phyloP scores from a whole-genome alignment of 805 yeast genomes.

The Dipodascus geniculatus region DNA sequence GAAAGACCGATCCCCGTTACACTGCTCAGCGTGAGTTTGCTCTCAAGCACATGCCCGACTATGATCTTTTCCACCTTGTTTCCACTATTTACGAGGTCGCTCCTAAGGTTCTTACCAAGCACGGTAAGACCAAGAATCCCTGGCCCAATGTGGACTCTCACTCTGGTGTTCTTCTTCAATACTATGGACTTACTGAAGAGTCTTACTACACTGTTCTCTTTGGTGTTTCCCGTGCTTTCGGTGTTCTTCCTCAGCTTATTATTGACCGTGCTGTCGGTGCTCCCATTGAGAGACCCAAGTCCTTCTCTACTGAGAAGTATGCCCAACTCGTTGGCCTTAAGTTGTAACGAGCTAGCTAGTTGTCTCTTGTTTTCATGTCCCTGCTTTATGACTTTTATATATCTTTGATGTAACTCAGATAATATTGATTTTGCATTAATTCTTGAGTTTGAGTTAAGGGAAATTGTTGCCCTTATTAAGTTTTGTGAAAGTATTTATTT shows the following conservation, averaged over 20 bases:
- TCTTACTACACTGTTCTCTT: conserved; percentile 77
- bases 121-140: conserved; percentile 87
- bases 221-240: conserved; percentile 80
- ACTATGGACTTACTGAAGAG: conserved; percentile 74
- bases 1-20: conserved; percentile 85
- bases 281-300: conserved; percentile 83
- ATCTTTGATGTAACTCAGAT: neutral
- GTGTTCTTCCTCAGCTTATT: conserved; percentile 77
- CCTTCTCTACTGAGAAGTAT: conserved; percentile 89
- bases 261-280: conserved; percentile 74
- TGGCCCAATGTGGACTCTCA: conserved; percentile 89
- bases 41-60: conserved; percentile 46
- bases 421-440: neutral
- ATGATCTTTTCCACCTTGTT: conserved; percentile 67
- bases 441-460: no score
- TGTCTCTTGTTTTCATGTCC: neutral
- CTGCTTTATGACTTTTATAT: conserved; percentile 1
- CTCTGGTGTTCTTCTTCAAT: conserved; percentile 75
- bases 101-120: conserved; percentile 67
- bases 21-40: conserved; percentile 80
- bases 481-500: no score
- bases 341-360: conserved; percentile 2
- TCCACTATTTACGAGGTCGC: conserved; percentile 72
- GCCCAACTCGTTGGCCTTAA: conserved; percentile 47
- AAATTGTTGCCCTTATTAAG: no score